These are phyloP conservation scores for Colletotrichum sp. DNA, from an alignment of 2,329 filamentous ascomycete genomes.

Conservation along the genomic window DNA sequence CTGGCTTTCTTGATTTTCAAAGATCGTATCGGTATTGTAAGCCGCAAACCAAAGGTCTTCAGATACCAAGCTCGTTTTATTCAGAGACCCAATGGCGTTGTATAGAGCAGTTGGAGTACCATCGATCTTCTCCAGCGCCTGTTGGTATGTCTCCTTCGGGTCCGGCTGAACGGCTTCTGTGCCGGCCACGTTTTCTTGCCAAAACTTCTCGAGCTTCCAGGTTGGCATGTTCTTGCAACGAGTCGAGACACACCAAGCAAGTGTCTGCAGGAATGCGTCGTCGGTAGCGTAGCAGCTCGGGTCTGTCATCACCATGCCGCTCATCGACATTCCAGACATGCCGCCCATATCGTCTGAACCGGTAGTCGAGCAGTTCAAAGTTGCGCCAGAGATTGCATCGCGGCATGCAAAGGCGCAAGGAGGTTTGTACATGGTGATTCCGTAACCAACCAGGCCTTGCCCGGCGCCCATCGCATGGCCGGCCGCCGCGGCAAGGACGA, in stretches of 20 bases:
- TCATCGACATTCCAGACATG: neutral
- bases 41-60: slow-evolving; percentile 28
- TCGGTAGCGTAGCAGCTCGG: slow-evolving; percentile 25
- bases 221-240: slow-evolving; percentile 23
- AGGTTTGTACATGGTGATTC: slow-evolving; percentile 33
- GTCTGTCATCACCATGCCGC: slow-evolving; percentile 19
- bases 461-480: neutral
- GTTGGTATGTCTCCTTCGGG: slow-evolving; percentile 17
- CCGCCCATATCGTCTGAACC: neutral
- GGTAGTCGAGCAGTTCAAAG: neutral
- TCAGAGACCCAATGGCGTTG: slow-evolving; percentile 22
- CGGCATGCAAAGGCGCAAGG: slow-evolving; percentile 40
- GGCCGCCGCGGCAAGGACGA: neutral
- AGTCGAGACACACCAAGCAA: slow-evolving; percentile 29
- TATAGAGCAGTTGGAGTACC: neutral
- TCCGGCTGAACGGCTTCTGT: slow-evolving; percentile 10
- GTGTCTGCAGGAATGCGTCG: slow-evolving; percentile 26
- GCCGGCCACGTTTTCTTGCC: slow-evolving; percentile 21
- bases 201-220: slow-evolving; percentile 23
- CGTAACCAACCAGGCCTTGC: neutral
- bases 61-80: slow-evolving; percentile 35
- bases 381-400: slow-evolving; percentile 27
- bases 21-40: slow-evolving; percentile 7
- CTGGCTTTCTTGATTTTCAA: neutral
- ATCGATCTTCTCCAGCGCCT: slow-evolving; percentile 1